These are phyloP conservation scores for Fraxinus albicans DNA, from an alignment of 305 asterid genomes.

Conservation along the genomic window DNA sequence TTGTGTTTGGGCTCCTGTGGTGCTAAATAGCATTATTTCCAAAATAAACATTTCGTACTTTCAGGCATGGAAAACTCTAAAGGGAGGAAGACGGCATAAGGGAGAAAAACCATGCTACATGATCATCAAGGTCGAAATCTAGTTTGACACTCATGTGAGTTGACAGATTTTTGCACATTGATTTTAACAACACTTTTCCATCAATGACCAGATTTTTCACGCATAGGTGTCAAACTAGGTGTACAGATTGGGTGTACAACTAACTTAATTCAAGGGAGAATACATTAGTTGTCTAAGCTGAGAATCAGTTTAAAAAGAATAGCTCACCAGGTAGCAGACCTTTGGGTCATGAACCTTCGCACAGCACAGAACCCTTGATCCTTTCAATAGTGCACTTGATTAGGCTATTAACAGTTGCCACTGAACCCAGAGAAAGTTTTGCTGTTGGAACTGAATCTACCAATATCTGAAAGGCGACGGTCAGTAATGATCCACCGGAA, in stretches of 20 bases:
- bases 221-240: too few relatives aligned
- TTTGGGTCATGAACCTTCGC: conserved; percentile 51
- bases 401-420: conserved; percentile 92
- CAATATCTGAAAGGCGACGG: conserved; percentile 89
- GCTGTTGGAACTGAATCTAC: conserved; percentile 94
- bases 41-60: not conserved
- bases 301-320: not conserved
- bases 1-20: not conserved
- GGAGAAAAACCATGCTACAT: too few relatives aligned
- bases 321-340: conserved; percentile 12
- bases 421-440: conserved; percentile 83
- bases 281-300: not conserved
- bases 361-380: conserved; percentile 71
- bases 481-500: conserved; percentile 67
- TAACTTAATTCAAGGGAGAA: not conserved
- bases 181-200: too few relatives aligned
- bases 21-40: not conserved
- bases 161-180: too few relatives aligned
- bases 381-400: conserved; percentile 93
- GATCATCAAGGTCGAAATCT: too few relatives aligned
- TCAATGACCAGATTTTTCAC: too few relatives aligned
- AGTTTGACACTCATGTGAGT: too few relatives aligned
- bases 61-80: not conserved
- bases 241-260: too few relatives aligned
- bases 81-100: not conserved